Evolutionary conservation across 75 land plant species (phyloP), one percentile per base, ranked within the genome.

Genomic region (Gnetum montanum): DNA sequence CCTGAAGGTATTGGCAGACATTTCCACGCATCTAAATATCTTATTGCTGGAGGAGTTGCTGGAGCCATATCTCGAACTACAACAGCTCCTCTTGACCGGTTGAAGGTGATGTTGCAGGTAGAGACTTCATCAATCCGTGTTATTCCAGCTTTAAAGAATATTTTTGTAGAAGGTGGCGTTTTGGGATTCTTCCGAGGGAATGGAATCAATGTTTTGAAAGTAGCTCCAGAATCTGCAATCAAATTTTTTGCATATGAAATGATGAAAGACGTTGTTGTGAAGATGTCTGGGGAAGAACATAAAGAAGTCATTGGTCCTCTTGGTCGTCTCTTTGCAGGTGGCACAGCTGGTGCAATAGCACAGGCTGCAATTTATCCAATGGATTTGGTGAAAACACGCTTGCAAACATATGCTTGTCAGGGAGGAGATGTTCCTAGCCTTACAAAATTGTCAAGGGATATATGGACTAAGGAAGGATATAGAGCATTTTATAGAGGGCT

Each of bases 161-260:
- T 91, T 28, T 83, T 75, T 66, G 75, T 61, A 38, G 78, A 80
- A 25, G 82, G 75, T 15, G 67, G 80, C 28, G 4, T 87, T 4
- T 23, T 70, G 55, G 97, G 80, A 0, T 87, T 80, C 66, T 91
- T 83, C 60, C 59, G 87, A 31, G 97, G 97, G 4, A 91, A 91
- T 73, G 97, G 97, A 0, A 55, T 91, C 40, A 91, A 91, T 71
- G 80, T 91, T 19, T 46, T 87, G 59, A 91, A 91, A 56, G 88
- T 91, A 2, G 85, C 93, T 15, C 97, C 97, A 34, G 97, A 91
- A 68, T 75, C 80, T 49, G 97, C 97, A 3, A 86, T 91, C 37
- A 91, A 72, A 49, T 91, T 91, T 36, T 83, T 79, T 46, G 59
- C 93, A 13, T 91, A 71, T 70, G 97, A 91, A 64, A 70, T 73